These are phyloP conservation scores for Pestalotiopsis sp. DNA, from an alignment of 2,329 filamentous ascomycete genomes.

Conservation along the genomic window DNA sequence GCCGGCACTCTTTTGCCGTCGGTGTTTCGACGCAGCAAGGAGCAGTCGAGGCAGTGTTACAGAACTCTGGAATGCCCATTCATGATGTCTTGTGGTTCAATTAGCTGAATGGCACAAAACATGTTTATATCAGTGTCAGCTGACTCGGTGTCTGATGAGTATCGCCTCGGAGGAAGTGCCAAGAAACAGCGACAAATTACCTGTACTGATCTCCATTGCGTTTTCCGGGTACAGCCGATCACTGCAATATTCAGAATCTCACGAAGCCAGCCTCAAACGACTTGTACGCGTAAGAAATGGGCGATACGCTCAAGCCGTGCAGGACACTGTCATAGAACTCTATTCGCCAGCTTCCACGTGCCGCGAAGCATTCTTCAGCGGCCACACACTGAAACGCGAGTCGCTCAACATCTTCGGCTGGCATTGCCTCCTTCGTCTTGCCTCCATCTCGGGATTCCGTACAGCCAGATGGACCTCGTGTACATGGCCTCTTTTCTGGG, in stretches of 20 bases:
- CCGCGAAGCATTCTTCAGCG: not conserved
- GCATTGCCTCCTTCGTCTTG: too few relatives aligned
- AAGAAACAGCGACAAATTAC: too few relatives aligned
- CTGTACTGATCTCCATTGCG: too few relatives aligned
- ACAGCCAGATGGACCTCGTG: too few relatives aligned
- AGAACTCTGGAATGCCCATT: not conserved
- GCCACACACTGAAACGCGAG: not conserved
- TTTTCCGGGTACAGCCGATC: too few relatives aligned
- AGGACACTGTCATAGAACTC: not conserved
- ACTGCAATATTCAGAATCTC: too few relatives aligned
- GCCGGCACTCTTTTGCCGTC: not conserved
- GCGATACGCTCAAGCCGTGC: not conserved
- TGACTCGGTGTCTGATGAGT: too few relatives aligned
- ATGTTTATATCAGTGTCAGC: not conserved
- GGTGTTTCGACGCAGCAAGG: not conserved
- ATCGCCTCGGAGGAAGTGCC: too few relatives aligned
- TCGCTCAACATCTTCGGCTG: not conserved
- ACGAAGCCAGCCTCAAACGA: not conserved
- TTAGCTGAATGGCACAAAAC: not conserved
- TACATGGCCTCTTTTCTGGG: too few relatives aligned
- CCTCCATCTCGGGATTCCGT: too few relatives aligned
- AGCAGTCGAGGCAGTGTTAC: not conserved
- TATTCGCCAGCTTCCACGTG: not conserved
- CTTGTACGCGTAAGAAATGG: not conserved
- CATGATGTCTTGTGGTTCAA: not conserved